These are phyloP conservation scores for Fusarium transvaalense DNA, from an alignment of 2,329 filamentous ascomycete genomes.

Conservation along the genomic window DNA sequence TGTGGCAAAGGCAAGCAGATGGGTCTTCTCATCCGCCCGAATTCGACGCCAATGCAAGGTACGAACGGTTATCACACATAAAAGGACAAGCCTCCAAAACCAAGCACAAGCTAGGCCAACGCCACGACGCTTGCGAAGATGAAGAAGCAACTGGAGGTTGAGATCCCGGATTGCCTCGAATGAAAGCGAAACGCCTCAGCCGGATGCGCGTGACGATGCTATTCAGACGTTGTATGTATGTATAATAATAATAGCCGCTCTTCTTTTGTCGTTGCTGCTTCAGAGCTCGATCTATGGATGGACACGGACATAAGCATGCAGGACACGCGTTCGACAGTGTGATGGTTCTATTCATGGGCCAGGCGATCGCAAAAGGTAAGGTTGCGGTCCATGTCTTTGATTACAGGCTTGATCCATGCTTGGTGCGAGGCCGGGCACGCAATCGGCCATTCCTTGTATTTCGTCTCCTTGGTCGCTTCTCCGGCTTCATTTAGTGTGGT, in stretches of 20 bases:
- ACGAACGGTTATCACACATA: slow-evolving; percentile 38
- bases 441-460: slow-evolving; percentile 37
- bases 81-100: slow-evolving; percentile 19
- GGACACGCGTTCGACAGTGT: slow-evolving; percentile 22
- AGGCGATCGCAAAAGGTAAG: slow-evolving; percentile 26
- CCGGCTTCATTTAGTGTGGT: slow-evolving; percentile 35
- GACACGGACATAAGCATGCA: slow-evolving; percentile 13
- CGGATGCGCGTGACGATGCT: slow-evolving; percentile 31
- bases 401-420: slow-evolving; percentile 37
- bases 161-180: slow-evolving; percentile 2
- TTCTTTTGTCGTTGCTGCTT: slow-evolving; percentile 1
- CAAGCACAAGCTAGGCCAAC: slow-evolving; percentile 18
- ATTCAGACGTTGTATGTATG: not conserved
- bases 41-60: slow-evolving; percentile 42
- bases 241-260: slow-evolving; percentile 19
- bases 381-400: slow-evolving; percentile 18
- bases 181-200: slow-evolving; percentile 36
- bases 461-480: slow-evolving; percentile 31
- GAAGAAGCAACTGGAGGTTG: slow-evolving; percentile 2
- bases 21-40: slow-evolving; percentile 1
- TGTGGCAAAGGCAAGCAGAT: slow-evolving; percentile 26
- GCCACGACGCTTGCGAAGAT: slow-evolving; percentile 36
- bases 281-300: slow-evolving; percentile 1
- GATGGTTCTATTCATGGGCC: slow-evolving; percentile 32
- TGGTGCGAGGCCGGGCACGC: slow-evolving; percentile 27